Conservation (phyloP, 805 yeast genomes). For the Kodamaea laetipori region DNA sequence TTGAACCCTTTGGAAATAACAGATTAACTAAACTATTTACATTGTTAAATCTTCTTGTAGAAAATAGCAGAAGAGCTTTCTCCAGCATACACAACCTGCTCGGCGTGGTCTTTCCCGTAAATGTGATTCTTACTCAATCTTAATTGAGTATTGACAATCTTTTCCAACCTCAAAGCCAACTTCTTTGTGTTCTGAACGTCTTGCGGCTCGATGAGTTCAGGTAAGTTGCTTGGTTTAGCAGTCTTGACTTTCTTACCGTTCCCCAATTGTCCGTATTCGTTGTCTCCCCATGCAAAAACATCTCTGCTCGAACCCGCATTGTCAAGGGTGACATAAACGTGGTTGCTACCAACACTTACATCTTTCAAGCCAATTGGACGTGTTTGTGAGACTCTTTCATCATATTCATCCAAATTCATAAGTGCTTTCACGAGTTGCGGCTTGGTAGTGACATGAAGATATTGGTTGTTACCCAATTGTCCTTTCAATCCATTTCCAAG, state of each 20-base stretch:
- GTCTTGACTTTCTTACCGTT: slow-evolving; percentile 70
- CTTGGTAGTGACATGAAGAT: slow-evolving; percentile 66
- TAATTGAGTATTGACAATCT: slow-evolving; percentile 46
- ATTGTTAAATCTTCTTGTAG: slow-evolving; percentile 40
- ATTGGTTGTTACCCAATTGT: slow-evolving; percentile 79
- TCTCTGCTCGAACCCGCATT: slow-evolving; percentile 51
- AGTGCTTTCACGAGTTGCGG: slow-evolving; percentile 63
- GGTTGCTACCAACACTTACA: slow-evolving; percentile 67
- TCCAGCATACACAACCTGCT: slow-evolving; percentile 67
- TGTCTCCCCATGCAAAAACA: slow-evolving; percentile 81
- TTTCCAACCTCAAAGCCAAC: slow-evolving; percentile 32
- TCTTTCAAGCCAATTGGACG: slow-evolving; percentile 50
- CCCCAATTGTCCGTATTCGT: slow-evolving; percentile 81
- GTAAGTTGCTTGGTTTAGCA: slow-evolving; percentile 55
- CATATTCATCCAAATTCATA: slow-evolving; percentile 51
- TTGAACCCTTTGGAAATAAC: too few relatives aligned
- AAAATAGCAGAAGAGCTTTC: slow-evolving; percentile 61
- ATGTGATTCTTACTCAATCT: slow-evolving; percentile 36
- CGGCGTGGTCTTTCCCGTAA: slow-evolving; percentile 29
- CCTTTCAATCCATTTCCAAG: slow-evolving; percentile 89
- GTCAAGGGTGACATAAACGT: slow-evolving; percentile 57
- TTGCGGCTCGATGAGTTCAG: slow-evolving; percentile 59
- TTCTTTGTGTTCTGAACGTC: slow-evolving; percentile 27
- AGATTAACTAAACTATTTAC: too few relatives aligned
- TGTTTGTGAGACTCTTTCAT: slow-evolving; percentile 45